Evolutionary conservation across 2,329 filamentous ascomycete species (phyloP), one percentile per base, ranked within the genome.

Genomic region (Colletotrichum lini): DNA sequence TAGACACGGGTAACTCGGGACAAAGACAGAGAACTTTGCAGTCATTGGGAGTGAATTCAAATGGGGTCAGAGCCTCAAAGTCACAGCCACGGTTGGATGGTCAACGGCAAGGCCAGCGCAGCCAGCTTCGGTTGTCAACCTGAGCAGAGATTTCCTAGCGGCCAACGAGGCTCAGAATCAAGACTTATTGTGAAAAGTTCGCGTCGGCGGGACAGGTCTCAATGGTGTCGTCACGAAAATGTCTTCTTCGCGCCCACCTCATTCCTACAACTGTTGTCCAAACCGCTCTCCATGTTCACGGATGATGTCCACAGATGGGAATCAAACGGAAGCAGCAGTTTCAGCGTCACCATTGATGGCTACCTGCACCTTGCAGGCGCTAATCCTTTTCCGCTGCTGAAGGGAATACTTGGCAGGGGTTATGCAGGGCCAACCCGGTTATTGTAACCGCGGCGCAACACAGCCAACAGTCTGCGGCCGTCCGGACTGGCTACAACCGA

Each of bases 31-130:
- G 5, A 54, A 64, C 2, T 23, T 53, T 8, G 47, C 42, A 6
- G 18, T 38, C 15, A 10, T 64, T 30, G 49, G 38, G 15, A 56
- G 61, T 8, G 61, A 49, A 2, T 21, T 42, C 15, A 67, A 67
- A n/a, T 44, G 52, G 53, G 87, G 64, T 0, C 23, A 82, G 85
- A 69, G 87, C 49, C 80, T 84, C 0, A 81, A 86, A 26, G 76
- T 79, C 30, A 78, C 82, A 42, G 84, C 85, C 2, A 74, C 84
- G 52, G 77, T 78, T 0, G 74, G 81, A 52, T 82, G 81, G 23
- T 82, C 16, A 82, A 87, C 12, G 81, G 90, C 4, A 85, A 84
- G 0, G 89, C 88, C 4, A 85, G 88, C 70, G 89, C 86, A 1
- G 89, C 91, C 2, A 89, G 89, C 9, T 76, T 90, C 65, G 2